Evolutionary conservation across 768 basidiomycete genomes (phyloP).

Genomic region (Botryobasidium botryosum): DNA sequence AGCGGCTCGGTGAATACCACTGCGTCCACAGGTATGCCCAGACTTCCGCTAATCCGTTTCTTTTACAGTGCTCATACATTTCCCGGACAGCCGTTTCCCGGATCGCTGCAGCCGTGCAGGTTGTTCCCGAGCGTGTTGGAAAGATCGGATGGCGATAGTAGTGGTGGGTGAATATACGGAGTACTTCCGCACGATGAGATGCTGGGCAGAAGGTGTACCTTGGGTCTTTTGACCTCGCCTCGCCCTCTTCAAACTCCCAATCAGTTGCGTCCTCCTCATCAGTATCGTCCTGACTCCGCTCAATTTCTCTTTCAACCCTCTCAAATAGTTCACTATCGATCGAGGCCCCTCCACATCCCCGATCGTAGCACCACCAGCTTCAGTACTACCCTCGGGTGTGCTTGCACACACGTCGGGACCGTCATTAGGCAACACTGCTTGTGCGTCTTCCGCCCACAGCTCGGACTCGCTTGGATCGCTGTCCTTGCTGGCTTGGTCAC

Average conservation of each 20-base stretch:
- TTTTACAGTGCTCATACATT: constrained; percentile 22
- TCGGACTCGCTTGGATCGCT: too few species aligned
- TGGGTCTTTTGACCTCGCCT: constrained; percentile 11
- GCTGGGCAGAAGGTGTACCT: constrained; percentile 20
- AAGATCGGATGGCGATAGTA: constrained; percentile 19
- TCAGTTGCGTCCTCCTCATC: constrained; percentile 19
- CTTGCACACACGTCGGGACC: too few species aligned
- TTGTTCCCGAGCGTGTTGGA: constrained; percentile 12
- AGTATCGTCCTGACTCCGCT: constrained; percentile 1
- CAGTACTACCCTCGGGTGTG: too few species aligned
- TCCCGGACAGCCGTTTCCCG: constrained; percentile 17
- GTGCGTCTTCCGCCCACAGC: too few species aligned
- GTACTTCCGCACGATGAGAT: constrained; percentile 15
- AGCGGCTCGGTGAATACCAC: constrained; percentile 22
- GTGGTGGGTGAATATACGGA: constrained; percentile 19
- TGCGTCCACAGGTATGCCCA: constrained; percentile 24
- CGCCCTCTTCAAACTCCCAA: constrained; percentile 18
- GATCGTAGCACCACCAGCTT: too few species aligned
- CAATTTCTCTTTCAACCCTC: too few species aligned
- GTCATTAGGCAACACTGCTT: too few species aligned
- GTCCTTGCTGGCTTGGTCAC: too few species aligned
- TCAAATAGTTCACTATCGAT: constrained; percentile 11
- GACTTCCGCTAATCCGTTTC: constrained; percentile 19
- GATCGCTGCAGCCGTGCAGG: constrained; percentile 15
- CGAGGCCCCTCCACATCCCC: too few species aligned